Evolutionary conservation across 1,284 basidiomycete genomes (phyloP).

Genomic region (Pseudozyma flocculosa): DNA sequence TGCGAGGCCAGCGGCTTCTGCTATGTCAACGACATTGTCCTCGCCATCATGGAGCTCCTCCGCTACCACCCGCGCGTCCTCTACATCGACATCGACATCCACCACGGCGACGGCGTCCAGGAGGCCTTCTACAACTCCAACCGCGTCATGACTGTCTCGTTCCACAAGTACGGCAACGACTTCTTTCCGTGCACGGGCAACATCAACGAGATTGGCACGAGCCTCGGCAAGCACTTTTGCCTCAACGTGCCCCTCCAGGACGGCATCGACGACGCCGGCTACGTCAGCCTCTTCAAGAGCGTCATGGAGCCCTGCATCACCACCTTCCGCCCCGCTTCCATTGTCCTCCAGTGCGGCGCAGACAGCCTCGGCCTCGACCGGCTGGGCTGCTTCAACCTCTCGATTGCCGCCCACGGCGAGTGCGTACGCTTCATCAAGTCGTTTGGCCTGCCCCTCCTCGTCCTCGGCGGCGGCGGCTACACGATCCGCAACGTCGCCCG

Average conservation of each 20-base stretch:
- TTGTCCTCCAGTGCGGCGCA: slow-evolving; percentile 96
- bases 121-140: slow-evolving; percentile 98
- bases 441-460: slow-evolving; percentile 83
- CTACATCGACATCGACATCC: slow-evolving; percentile 97
- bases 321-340: slow-evolving; percentile 82
- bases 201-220: slow-evolving; percentile 53
- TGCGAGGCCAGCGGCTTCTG: slow-evolving; percentile 94
- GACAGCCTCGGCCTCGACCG: slow-evolving; percentile 93
- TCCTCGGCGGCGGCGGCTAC: slow-evolving; percentile 93
- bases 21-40: slow-evolving; percentile 80
- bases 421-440: slow-evolving; percentile 94
- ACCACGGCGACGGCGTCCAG: slow-evolving; percentile 98
- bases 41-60: slow-evolving; percentile 55
- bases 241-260: slow-evolving; percentile 94
- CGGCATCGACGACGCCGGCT: slow-evolving; percentile 96
- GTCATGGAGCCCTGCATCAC: slow-evolving; percentile 92
- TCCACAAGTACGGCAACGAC: slow-evolving; percentile 98
- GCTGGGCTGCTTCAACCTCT: slow-evolving; percentile 94
- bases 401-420: slow-evolving; percentile 98
- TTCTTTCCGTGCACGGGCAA: slow-evolving; percentile 70
- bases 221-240: slow-evolving; percentile 84
- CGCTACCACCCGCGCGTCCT: slow-evolving; percentile 77
- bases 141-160: slow-evolving; percentile 95
- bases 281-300: slow-evolving; percentile 89
- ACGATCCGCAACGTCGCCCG: slow-evolving; percentile 86